phyloP scores from a whole-genome alignment of 2,329 filamentous ascomycete genomes.

The Phyllosticta citribraziliensis region DNA sequence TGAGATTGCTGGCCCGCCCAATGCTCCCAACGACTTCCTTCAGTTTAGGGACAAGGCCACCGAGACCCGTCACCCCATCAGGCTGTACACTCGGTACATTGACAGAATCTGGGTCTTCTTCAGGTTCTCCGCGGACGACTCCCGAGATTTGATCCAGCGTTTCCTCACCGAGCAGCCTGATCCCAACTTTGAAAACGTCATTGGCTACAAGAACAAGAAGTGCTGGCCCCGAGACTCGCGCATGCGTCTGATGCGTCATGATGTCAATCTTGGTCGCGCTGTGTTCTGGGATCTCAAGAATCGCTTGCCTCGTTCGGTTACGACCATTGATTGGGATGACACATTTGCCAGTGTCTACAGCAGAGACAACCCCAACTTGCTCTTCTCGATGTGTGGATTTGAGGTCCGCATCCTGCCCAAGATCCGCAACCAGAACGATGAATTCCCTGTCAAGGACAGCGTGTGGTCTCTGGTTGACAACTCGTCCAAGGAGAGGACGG shows the following conservation, averaged over 20 bases:
- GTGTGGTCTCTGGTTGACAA: slow-evolving; percentile 98
- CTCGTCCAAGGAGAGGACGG: slow-evolving; percentile 90
- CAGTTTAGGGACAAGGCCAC: slow-evolving; percentile 92
- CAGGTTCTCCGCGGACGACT: slow-evolving; percentile 87
- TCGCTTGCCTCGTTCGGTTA: slow-evolving; percentile 83
- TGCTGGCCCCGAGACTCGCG: slow-evolving; percentile 97
- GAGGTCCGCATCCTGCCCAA: slow-evolving; percentile 95
- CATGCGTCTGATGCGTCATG: slow-evolving; percentile 97
- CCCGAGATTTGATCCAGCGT: slow-evolving; percentile 87
- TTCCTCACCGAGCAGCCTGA: slow-evolving; percentile 98
- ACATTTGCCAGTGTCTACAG: slow-evolving; percentile 98
- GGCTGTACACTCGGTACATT: slow-evolving; percentile 95
- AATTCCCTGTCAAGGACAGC: slow-evolving; percentile 95
- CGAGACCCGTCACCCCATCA: slow-evolving; percentile 87
- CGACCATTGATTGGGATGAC: slow-evolving; percentile 98
- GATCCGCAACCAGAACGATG: slow-evolving; percentile 87
- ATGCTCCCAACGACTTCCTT: slow-evolving; percentile 92
- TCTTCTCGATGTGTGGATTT: slow-evolving; percentile 97
- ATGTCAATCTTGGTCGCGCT: slow-evolving; percentile 92
- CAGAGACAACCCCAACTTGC: slow-evolving; percentile 88
- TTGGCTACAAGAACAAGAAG: slow-evolving; percentile 98
- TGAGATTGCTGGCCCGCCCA: slow-evolving; percentile 89
- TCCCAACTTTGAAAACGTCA: slow-evolving; percentile 98
- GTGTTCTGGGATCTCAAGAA: slow-evolving; percentile 99
- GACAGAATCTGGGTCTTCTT: slow-evolving; percentile 99